Evolutionary conservation across 1,284 basidiomycete species (phyloP), one percentile per base, ranked within the genome.

Genomic region (Ganoderma boninense): DNA sequence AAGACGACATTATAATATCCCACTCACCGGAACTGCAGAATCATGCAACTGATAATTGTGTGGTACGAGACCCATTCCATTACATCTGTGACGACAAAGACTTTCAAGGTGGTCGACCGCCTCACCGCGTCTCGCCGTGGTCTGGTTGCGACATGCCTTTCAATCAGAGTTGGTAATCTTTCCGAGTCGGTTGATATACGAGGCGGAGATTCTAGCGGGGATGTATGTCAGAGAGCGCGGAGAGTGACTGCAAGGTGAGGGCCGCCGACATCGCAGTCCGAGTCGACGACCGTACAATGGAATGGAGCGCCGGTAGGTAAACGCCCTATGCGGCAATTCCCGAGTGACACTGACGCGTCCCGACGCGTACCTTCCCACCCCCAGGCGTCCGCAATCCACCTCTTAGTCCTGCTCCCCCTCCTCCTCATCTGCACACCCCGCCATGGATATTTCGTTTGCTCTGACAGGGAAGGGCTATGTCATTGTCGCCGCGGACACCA

Each of bases 401-500:
- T 52, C n/a, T 11, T 11, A 23, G 3, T 26, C 49, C 26, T 23
- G 13, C 23, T 26, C 61, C 61, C 29, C 61, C 10, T 32, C 61
- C 61, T 42, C 42, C 13, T 20, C 29, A 5, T 46, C 61, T 49
- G 10, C 23, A 14, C n/a, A 29, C n/a, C 44, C 29, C 40, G n/a
- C 40, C 54, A 65, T 65, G 64, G 64, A 95, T 78, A 90, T 87
- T 61, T 93, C 92, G 38, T 94, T 95, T 77, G 92, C 90, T 35
- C 75, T 94, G 63, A 91, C 88, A 68, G 96, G 97, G 67, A 97
- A 97, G 79, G 97, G 92, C 79, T 98, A 95, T 83, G 93, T 95
- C 68, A 88, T 98, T 71, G 84, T 98, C 75, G 97, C 97, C 4
- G 93, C 96, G 35, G 97, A 99, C 83, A 97, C 92, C 32, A 96